Evolutionary conservation across 495 filamentous ascomycete species (phyloP).

Genomic region (Arthonia radiata): DNA sequence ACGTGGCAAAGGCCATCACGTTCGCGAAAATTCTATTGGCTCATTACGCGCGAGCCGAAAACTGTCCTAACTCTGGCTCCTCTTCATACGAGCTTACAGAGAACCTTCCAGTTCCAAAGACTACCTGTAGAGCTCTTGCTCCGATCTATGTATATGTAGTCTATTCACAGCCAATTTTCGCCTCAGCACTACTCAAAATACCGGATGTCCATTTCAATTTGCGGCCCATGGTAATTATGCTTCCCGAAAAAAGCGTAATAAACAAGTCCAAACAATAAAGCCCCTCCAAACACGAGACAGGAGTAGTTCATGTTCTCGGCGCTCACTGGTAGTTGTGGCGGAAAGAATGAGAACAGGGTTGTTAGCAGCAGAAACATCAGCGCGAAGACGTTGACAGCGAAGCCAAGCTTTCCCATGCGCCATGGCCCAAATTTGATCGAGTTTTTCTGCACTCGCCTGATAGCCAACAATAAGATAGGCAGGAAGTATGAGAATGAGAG

Average conservation of each 20-base stretch:
- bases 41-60: no score
- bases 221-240: constrained; percentile 20
- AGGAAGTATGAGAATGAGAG: constrained; percentile 15
- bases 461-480: constrained; percentile 12
- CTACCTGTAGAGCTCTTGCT: no score
- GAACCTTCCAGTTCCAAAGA: no score
- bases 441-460: constrained; percentile 13
- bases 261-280: constrained; percentile 18
- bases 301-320: constrained; percentile 22
- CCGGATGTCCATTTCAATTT: constrained; percentile 25
- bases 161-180: no score
- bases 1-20: no score
- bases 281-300: constrained; percentile 17
- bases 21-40: no score
- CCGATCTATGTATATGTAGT: no score
- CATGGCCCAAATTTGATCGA: constrained; percentile 26
- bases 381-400: constrained; percentile 20
- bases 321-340: constrained; percentile 12
- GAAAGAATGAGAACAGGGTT: constrained; percentile 29
- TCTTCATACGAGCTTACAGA: no score
- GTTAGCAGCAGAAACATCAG: constrained; percentile 21
- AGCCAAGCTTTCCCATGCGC: constrained; percentile 19
- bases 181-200: no score
- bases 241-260: constrained; percentile 22
- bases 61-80: no score